Percentiles rank a stretch among this genome's conserved stretches.
Conservation (phyloP, 1,139 yeast genomes). For the Casaregolazyma suthepensis region DNA sequence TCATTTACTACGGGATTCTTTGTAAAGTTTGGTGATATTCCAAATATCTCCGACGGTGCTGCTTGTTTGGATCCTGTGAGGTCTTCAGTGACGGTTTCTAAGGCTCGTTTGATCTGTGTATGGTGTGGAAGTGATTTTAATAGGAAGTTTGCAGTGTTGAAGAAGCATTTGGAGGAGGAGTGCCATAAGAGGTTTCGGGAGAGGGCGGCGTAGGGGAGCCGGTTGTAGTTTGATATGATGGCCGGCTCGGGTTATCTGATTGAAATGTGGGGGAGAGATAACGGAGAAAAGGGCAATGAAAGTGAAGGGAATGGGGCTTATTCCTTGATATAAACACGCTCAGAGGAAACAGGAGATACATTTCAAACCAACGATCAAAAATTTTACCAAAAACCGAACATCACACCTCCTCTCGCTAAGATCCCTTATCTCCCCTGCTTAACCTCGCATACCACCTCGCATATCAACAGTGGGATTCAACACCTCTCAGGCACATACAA, state of each 20-base stretch:
- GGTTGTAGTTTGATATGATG: too few species aligned
- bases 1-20: constrained; percentile 65
- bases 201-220: too few species aligned
- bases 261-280: too few species aligned
- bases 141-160: constrained; percentile 43
- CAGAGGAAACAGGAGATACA: too few species aligned
- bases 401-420: too few species aligned
- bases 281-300: too few species aligned
- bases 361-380: too few species aligned
- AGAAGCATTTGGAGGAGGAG: constrained; percentile 45
- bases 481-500: background rate
- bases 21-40: constrained; percentile 42
- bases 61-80: constrained; percentile 15
- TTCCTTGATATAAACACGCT: too few species aligned
- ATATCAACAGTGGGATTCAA: background rate
- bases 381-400: background rate
- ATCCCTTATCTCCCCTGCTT: background rate
- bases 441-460: too few species aligned
- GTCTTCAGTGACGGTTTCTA: constrained; percentile 30
- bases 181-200: constrained; percentile 22
- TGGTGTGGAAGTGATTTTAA: constrained; percentile 45
- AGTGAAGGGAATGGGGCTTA: too few species aligned
- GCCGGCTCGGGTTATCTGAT: too few species aligned
- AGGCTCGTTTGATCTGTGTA: constrained; percentile 43
- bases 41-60: constrained; percentile 11